Conservation (phyloP, 805 yeast species). For the Tetrapisispora taiwanensis region DNA sequence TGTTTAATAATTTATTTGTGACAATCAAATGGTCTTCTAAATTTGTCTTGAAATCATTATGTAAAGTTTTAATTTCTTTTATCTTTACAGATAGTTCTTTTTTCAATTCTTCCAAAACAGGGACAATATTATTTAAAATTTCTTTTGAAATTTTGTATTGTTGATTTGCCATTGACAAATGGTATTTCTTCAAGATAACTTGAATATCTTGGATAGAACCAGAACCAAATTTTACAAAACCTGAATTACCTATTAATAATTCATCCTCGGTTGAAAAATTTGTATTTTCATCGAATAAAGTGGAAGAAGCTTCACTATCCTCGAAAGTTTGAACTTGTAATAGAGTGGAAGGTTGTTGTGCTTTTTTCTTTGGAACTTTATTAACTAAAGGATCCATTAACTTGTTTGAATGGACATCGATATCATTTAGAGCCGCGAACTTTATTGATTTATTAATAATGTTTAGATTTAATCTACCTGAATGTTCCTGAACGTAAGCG, state of each 20-base stretch:
- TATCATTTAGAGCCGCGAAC: conserved; percentile 27
- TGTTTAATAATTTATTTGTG: conserved; percentile 46
- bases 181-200: conserved; percentile 52
- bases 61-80: conserved; percentile 63
- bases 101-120: conserved; percentile 46
- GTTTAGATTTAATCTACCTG: conserved; percentile 50
- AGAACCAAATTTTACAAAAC: conserved; percentile 61
- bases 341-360: conserved; percentile 14
- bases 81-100: conserved; percentile 64
- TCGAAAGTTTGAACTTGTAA: not conserved
- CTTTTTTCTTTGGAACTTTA: conserved; percentile 26
- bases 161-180: conserved; percentile 43
- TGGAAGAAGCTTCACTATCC: not conserved
- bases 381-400: conserved; percentile 42
- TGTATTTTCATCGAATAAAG: conserved; percentile 1
- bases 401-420: conserved; percentile 23
- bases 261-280: conserved; percentile 8
- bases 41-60: conserved; percentile 48
- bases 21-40: conserved; percentile 48
- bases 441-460: conserved; percentile 53
- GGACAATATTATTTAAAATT: conserved; percentile 42
- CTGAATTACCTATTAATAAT: conserved; percentile 24
- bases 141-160: conserved; percentile 45
- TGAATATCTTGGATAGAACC: conserved; percentile 74
- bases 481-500: conserved; percentile 70